Evolutionary conservation across 805 yeast genomes (phyloP), one percentile per base, ranked within the genome.

Genomic region (Kluyveromyces dobzhanskii): DNA sequence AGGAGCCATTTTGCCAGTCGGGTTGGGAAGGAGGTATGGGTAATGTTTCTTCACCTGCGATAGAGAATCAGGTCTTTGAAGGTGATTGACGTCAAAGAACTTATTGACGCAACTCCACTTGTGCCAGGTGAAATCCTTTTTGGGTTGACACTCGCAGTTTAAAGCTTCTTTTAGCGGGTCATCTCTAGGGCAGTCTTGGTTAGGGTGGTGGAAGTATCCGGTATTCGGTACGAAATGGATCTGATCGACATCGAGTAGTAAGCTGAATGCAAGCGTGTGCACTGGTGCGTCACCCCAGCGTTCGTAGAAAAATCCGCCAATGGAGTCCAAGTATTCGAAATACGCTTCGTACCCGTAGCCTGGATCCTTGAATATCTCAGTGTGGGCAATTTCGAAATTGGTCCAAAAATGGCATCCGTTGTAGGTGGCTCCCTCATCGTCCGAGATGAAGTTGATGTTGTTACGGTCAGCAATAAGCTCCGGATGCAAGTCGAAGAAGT

Each of bases 221-320:
- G 85, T 78, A 51, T 84, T 94, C 54, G 85, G 71, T 56, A 87
- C 87, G 92, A 94, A 86, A 54, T 86, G 95, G 27, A 86, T 69
- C 39, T 72, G 69, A 7, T 65, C 57, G 48, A 74, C 79, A 49
- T 81, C 86, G 6, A 80, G 84, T 54, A 86, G 83, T 37, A 85
- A 54, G 6, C 76, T 74, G 26, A 85, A 59, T 0, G 90, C 95
- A 32, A 86, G 52, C 3, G 87, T 76, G 56, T 85, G 92, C 1
- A 85, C 92, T 0, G 95, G 95, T 0, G 94, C 24, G 9, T 21
- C 24, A 9, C 24, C 24, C 24, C 24, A 21, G 9, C 24, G 24
- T 21, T 21, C 24, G 51, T 86, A 86, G 57, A 84, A 86, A 52
- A 85, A 85, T 3, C 90, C 90, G 14, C 94, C 92, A 1, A 78